phyloP scores from a whole-genome alignment of 495 filamentous ascomycete species.

The Daldinia childiae region DNA sequence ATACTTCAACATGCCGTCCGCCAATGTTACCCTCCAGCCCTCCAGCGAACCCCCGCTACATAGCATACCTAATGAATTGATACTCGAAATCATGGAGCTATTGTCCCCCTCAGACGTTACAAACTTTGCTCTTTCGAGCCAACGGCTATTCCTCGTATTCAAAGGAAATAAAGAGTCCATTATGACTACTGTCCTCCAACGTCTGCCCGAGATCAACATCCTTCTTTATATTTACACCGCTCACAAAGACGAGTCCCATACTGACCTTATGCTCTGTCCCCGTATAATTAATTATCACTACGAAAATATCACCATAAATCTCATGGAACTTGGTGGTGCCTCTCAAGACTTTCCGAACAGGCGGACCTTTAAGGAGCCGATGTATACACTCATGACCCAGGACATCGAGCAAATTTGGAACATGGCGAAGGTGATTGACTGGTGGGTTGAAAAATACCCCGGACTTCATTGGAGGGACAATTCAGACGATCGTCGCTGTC shows the following conservation, averaged over 20 bases:
- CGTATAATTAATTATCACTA: constrained; percentile 19
- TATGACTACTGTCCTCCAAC: constrained; percentile 40
- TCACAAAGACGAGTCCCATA: constrained; percentile 7
- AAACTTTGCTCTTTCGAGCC: constrained; percentile 38
- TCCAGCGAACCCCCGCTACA: neutral
- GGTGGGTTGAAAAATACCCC: constrained; percentile 69
- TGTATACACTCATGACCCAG: constrained; percentile 10
- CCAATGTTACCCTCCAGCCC: neutral
- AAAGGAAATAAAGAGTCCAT: constrained; percentile 36
- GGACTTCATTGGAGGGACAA: constrained; percentile 71
- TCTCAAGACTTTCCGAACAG: neutral
- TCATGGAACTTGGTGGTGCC: constrained; percentile 19
- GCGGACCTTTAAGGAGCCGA: neutral
- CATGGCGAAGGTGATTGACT: constrained; percentile 43
- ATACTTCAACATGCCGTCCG: neutral
- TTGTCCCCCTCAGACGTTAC: constrained; percentile 42
- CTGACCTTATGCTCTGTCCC: constrained; percentile 26
- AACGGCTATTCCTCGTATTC: constrained; percentile 37
- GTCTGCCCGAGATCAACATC: constrained; percentile 31
- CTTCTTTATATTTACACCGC: constrained; percentile 30
- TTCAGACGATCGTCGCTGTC: constrained; percentile 68
- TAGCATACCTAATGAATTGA: constrained; percentile 43
- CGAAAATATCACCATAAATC: neutral
- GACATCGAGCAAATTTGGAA: constrained; percentile 33
- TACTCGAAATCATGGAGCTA: constrained; percentile 48